Conservation (phyloP, 2,329 filamentous ascomycete genomes). For the Saccharata proteae region DNA sequence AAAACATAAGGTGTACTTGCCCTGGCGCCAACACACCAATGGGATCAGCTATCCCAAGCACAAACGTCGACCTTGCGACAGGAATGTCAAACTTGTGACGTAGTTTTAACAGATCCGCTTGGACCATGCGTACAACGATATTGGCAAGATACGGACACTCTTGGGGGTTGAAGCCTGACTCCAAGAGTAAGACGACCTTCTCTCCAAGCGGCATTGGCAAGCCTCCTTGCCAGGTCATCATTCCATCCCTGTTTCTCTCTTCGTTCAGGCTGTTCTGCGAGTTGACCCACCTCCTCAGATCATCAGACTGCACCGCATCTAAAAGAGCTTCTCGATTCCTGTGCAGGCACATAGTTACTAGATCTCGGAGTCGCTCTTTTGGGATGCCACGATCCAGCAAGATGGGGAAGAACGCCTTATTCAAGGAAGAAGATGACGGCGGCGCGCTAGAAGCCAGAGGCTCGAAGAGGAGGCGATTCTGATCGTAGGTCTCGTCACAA, state of each 20-base stretch:
- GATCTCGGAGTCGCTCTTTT: conserved; percentile 30
- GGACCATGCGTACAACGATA: conserved; percentile 35
- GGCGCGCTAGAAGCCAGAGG: conserved; percentile 39
- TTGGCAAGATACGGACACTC: conserved; percentile 38
- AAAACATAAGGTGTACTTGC: conserved; percentile 59
- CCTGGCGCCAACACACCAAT: conserved; percentile 45
- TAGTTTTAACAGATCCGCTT: conserved; percentile 41
- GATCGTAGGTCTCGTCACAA: conserved; percentile 25
- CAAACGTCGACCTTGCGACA: conserved; percentile 48
- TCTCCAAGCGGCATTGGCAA: conserved; percentile 15
- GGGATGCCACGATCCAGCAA: conserved; percentile 48
- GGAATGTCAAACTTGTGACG: conserved; percentile 47
- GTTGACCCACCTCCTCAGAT: conserved; percentile 45
- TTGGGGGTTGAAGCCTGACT: conserved; percentile 44
- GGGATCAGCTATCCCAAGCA: conserved; percentile 60
- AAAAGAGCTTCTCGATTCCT: conserved; percentile 42
- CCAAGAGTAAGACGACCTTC: conserved; percentile 19
- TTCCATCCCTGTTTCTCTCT: conserved; percentile 15
- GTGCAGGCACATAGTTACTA: conserved; percentile 40
- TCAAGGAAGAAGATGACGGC: conserved; percentile 44
- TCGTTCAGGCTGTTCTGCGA: conserved; percentile 12
- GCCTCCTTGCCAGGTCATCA: conserved; percentile 15
- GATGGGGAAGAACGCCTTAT: conserved; percentile 57
- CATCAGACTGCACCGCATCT: conserved; percentile 37
- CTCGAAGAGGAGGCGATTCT: conserved; percentile 51